Base-by-base conservation (phyloP, 1,284 basidiomycete species). In the Trichosporon coremiiforme region DNA sequence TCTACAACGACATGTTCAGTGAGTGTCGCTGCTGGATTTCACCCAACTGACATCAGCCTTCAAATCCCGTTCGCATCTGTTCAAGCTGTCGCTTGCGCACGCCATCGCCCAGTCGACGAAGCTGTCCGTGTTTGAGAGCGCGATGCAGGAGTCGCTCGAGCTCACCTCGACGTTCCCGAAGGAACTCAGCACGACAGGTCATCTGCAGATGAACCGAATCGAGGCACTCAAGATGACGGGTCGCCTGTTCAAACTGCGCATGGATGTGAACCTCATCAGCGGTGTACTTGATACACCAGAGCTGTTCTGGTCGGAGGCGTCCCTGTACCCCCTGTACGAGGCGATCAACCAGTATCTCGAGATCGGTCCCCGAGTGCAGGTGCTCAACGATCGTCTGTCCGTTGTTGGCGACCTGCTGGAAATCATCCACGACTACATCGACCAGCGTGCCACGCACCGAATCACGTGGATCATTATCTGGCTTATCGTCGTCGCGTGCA, bases 381-480 rank as follows among this genome's bases (percentile, higher is more conserved):
- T 91, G 22, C 84, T 98, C 74, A 97, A 97, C 79, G 95, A 97
- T 81, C 90, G 93, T 71, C 84, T 97, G 57, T 89, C 89, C 0
- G 91, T 96, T 2, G 93, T 92, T 6, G 93, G 92, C 77, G 94
- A 93, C 84, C 87, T 95, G 81, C 87, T 95, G 67, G 91, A 93
- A 74, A 92, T 93, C 67, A 96, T 98, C 74, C 95, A 97, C 79
- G 94, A 96, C 76, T 94, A 97, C 79, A 84, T 97, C 66, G 95
- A 95, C 78, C 92, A 91, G 76, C 90, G 88, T 64, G 93, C 93
- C 9, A 96, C 95, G 91, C 90, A 94, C 76, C 86, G 92, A n/a
- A 93, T 95, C 76, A 95, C 93, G 3, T 94, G 93, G 93, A 93
- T 96, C 75, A 90, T 98, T 73, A 98, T 98, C 76, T 95, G 93